These are phyloP conservation scores for Achaetomium macrosporum DNA, from an alignment of 2,329 filamentous ascomycete genomes.

Conservation along the genomic window DNA sequence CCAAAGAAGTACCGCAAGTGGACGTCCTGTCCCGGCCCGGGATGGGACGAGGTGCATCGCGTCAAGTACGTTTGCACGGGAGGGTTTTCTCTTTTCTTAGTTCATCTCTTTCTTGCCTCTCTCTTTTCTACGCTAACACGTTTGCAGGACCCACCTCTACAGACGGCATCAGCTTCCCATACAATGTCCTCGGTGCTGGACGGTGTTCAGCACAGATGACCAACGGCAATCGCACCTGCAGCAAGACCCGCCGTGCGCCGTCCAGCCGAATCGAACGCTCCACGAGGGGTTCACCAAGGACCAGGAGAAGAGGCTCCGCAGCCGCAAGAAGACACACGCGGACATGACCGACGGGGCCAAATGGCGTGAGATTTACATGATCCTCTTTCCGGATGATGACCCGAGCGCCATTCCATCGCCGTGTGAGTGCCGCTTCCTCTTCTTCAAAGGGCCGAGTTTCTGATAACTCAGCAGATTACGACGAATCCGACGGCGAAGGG, in stretches of 20 bases:
- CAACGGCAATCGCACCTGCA: constrained; percentile 20
- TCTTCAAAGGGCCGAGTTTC: not conserved
- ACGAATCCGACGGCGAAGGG: constrained; percentile 9
- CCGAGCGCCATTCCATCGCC: constrained; percentile 16
- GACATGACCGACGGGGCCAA: constrained; percentile 25
- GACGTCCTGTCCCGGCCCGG: constrained; percentile 25
- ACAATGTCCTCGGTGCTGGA: constrained; percentile 25
- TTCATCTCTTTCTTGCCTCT: too few species aligned
- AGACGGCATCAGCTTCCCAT: constrained; percentile 22
- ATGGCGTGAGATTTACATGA: constrained; percentile 25
- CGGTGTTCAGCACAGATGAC: constrained; percentile 17
- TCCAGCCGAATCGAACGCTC: constrained; percentile 9
- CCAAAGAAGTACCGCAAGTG: constrained; percentile 24
- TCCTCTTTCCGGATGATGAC: constrained; percentile 24
- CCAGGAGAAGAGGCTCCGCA: constrained; percentile 23
- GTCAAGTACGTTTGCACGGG: constrained; percentile 19
- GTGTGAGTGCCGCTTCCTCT: constrained; percentile 10
- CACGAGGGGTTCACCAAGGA: constrained; percentile 24
- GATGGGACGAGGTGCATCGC: constrained; percentile 25
- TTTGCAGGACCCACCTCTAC: constrained; percentile 23
- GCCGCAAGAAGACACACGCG: constrained; percentile 23
- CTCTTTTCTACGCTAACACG: constrained; percentile 2
- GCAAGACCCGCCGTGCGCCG: constrained; percentile 21
- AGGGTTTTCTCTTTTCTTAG: too few species aligned
- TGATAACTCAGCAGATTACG: constrained; percentile 14